Evolutionary conservation across 495 filamentous ascomycete genomes (phyloP), one percentile per base, ranked within the genome.

Genomic region (Penicillium steckii): DNA sequence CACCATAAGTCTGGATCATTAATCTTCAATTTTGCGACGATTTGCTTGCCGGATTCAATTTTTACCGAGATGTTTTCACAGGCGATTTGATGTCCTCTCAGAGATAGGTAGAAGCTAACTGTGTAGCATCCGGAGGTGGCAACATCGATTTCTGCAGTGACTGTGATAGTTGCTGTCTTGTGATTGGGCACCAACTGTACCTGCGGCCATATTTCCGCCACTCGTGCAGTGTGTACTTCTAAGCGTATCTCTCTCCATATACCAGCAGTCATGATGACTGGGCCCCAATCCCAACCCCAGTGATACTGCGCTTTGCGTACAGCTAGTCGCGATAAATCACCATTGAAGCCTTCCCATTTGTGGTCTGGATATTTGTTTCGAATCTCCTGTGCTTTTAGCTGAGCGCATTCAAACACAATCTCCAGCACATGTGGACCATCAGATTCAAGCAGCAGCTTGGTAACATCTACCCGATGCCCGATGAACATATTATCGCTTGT

Each of bases 241-340:
- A 96, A 75, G 33, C 73, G 78, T 45, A 94, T 82, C 3, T 86
- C 83, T 48, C 85, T 77, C 90, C 89, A 95, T 2, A 90, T 89
- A 13, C 90, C 90, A 44, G 87, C 90, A 13, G 88, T 89, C 57
- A 91, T 76, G 27, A 95, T 67, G 1, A 83, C 74, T 41, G 90
- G 91, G 46, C 91, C 91, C 91, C 89, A 96, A 57, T 96, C 91
- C 91, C 91, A 96, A 32, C 91, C 91, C 87, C 91, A 94, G 64
- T 94, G 90, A 59, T 95, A 95, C 69, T 95, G 90, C 2, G 87
- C 85, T 64, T 92, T 95, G 53, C 88, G 76, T 10, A 89, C 87
- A 21, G 83, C 86, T 58, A 91, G 64, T 32, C 89, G 74, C 17
- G 86, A 83, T 25, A 72, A 80, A 54, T 92, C 88, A 3, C 89